Evolutionary conservation across 2,329 filamentous ascomycete species (phyloP).

Genomic region (Rutstroemia sp.): DNA sequence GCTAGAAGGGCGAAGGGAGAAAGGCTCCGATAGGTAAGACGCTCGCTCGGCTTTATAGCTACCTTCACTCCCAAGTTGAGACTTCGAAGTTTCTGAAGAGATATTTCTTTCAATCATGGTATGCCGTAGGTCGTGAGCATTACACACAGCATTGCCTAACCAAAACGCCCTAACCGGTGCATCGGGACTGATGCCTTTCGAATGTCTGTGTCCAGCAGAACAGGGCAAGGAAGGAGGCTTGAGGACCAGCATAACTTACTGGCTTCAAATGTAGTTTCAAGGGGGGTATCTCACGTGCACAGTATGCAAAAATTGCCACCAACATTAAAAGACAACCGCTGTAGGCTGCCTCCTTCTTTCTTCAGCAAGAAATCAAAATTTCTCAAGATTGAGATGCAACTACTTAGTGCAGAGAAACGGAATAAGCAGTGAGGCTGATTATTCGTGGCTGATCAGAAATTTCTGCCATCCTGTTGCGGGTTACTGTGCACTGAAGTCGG

Average conservation of each 20-base stretch:
- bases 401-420: neutral
- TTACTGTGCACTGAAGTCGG: neutral
- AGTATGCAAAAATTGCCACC: neutral
- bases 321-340: too few species aligned
- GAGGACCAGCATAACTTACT: neutral
- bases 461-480: neutral
- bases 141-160: neutral
- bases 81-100: neutral
- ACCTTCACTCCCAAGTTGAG: neutral
- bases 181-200: neutral
- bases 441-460: neutral
- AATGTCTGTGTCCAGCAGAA: neutral
- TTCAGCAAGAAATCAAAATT: neutral
- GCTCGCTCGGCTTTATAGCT: neutral
- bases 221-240: neutral
- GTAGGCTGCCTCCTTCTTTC: neutral
- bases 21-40: neutral
- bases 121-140: neutral
- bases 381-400: neutral
- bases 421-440: constrained; percentile 1
- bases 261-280: neutral
- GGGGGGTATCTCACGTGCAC: neutral
- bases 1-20: neutral
- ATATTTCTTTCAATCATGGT: neutral
- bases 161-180: neutral